Conservation (phyloP, 139 green algal species). For the Haematococcus sp. region DNA sequence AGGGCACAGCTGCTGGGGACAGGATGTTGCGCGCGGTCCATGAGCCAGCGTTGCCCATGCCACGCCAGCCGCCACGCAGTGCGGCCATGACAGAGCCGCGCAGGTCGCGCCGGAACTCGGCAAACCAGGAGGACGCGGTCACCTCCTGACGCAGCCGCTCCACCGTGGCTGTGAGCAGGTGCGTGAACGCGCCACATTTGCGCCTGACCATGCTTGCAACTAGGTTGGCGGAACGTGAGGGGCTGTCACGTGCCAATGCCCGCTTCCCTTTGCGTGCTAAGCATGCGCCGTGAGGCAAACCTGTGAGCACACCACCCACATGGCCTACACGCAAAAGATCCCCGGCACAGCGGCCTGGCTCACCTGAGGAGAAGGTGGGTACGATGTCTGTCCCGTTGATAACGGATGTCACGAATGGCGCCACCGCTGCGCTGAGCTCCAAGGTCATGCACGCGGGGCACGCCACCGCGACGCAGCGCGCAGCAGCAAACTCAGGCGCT, state of each 20-base stretch:
- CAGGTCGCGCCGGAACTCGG: slow-evolving; percentile 50
- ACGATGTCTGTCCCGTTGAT: slow-evolving; percentile 79
- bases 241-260: too few relatives aligned
- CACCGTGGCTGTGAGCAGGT: slow-evolving; percentile 26
- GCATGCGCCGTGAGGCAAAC: too few relatives aligned
- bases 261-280: too few relatives aligned
- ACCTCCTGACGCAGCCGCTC: slow-evolving; percentile 51
- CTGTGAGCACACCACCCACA: too few relatives aligned
- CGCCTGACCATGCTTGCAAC: background rate
- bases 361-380: slow-evolving; percentile 51
- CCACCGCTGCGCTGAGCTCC: slow-evolving; percentile 71
- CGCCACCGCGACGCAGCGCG: slow-evolving; percentile 73
- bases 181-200: too few relatives aligned
- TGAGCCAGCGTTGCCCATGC: slow-evolving; percentile 29
- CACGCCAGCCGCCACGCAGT: slow-evolving; percentile 29
- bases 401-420: slow-evolving; percentile 74
- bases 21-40: slow-evolving; percentile 55
- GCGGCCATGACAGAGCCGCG: slow-evolving; percentile 23
- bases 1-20: slow-evolving; percentile 27
- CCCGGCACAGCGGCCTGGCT: too few relatives aligned
- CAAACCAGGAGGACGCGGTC: slow-evolving; percentile 44
- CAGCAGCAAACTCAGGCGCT: slow-evolving; percentile 40
- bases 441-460: slow-evolving; percentile 85
- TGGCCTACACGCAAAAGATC: too few relatives aligned
- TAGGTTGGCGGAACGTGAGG: too few relatives aligned